Evolutionary conservation across 2,329 filamentous ascomycete species (phyloP), one percentile per base, ranked within the genome.

Genomic region (Keithomyces neogunnii): DNA sequence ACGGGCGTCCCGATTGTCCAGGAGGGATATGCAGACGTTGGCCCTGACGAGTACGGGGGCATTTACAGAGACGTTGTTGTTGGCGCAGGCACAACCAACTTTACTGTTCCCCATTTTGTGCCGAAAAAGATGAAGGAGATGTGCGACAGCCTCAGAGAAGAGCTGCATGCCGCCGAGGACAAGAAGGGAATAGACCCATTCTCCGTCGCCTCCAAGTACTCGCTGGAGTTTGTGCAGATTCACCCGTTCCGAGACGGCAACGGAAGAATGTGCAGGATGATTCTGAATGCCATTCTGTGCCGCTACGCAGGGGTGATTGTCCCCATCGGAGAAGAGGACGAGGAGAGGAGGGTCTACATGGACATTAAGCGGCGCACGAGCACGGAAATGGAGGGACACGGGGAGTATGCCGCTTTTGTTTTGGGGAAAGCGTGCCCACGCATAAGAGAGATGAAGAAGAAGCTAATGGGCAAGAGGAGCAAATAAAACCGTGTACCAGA

Each of bases 201-300:
- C 33, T 65, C 62, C 0, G 38, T 66, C 1, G 63, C 61, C 38
- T 40, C 38, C 13, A 40, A 38, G 28, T 49, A 51, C 13, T 61
- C 61, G 0, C 49, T 62, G 2, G 45, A 56, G 3, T 66, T 72
- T 32, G 62, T 71, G 9, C 59, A 60, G 5, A 71, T 71, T 2
- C 67, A 73, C 8, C 70, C 67, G 0, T 73, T 73, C 29, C 58
- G 60, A 9, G 68, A 72, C 30, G 69, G 68, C 0, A 73, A 73
- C 31, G 68, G 68, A 0, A 53, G 68, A 2, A 61, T 64, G 54
- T 69, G 66, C 38, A 60, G 67, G 0, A 58, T 73, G 9, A 59
- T 73, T 2, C 58, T 71, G 0, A 72, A 71, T 13, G 60, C 59
- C 0, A 59, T 73, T 0, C 50, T 71, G 0, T 51, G 67, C 1